These are phyloP conservation scores for Isabelozyma rhagii DNA, from an alignment of 805 yeast genomes.

Conservation along the genomic window DNA sequence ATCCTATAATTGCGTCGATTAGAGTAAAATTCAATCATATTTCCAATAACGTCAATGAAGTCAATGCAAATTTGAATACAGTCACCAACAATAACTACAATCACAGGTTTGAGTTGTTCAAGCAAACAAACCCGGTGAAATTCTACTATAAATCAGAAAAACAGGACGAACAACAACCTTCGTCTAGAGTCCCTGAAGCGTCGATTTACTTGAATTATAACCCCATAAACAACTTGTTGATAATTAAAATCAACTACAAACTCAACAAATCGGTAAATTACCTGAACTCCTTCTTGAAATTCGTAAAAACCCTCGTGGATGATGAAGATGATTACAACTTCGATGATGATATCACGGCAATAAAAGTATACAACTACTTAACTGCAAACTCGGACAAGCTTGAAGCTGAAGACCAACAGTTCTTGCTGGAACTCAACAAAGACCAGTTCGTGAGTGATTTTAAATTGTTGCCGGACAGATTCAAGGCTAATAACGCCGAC, in stretches of 20 bases:
- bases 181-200: slow-evolving; percentile 4
- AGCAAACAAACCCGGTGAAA: slow-evolving; percentile 17
- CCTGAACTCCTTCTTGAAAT: not conserved
- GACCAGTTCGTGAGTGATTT: not conserved
- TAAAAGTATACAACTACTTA: not conserved
- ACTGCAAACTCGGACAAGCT: not conserved
- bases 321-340: not conserved
- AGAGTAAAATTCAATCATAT: slow-evolving; percentile 26
- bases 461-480: not conserved
- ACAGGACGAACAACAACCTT: not conserved
- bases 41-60: slow-evolving; percentile 29
- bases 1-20: slow-evolving; percentile 36
- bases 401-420: not conserved
- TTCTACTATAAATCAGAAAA: slow-evolving; percentile 17
- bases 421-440: not conserved
- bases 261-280: slow-evolving; percentile 7
- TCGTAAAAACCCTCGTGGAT: not conserved
- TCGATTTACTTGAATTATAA: slow-evolving; percentile 18
- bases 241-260: slow-evolving; percentile 20
- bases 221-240: slow-evolving; percentile 16
- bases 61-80: slow-evolving; percentile 6
- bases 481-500: not conserved
- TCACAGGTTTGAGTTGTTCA: not conserved
- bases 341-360: not conserved
- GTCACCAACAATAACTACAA: slow-evolving; percentile 9